phyloP scores from a whole-genome alignment of 306 rosid genomes.

The Prunus kanzakura region DNA sequence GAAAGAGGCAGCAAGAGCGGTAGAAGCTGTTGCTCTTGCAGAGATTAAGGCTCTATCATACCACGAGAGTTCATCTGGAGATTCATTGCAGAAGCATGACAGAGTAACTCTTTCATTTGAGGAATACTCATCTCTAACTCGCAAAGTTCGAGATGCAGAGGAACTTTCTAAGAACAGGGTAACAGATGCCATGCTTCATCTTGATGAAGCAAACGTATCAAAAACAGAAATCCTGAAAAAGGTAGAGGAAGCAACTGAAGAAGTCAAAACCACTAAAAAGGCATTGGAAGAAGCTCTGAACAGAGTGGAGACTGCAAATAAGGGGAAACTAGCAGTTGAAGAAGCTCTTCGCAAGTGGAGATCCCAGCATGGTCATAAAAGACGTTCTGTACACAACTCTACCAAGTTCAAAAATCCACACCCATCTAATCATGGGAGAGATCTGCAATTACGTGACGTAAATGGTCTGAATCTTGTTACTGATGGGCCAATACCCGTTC shows the following conservation, averaged over 20 bases:
- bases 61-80: conserved; percentile 35
- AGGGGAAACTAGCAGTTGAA: conserved; percentile 71
- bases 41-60: conserved; percentile 71
- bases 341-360: conserved; percentile 90
- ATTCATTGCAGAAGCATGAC: conserved; percentile 33
- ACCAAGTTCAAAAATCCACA: conserved; percentile 66
- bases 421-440: conserved; percentile 45
- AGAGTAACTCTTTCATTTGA: conserved; percentile 70
- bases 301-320: conserved; percentile 84
- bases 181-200: conserved; percentile 62
- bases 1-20: conserved; percentile 94
- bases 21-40: conserved; percentile 67
- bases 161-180: conserved; percentile 61
- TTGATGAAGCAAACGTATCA: conserved; percentile 68
- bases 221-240: conserved; percentile 56
- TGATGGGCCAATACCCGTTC: conserved; percentile 43
- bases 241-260: conserved; percentile 78
- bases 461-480: conserved; percentile 46
- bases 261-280: conserved; percentile 66
- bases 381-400: conserved; percentile 46
- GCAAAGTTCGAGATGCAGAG: conserved; percentile 59
- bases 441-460: conserved; percentile 45
- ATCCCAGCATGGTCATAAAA: conserved; percentile 51
- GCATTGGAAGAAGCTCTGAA: conserved; percentile 78
- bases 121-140: conserved; percentile 58